Percentiles rank a stretch among this genome's conserved stretches.
Evolutionary conservation across 805 yeast species (phyloP).

Genomic region (Soucietia sequanensis): DNA sequence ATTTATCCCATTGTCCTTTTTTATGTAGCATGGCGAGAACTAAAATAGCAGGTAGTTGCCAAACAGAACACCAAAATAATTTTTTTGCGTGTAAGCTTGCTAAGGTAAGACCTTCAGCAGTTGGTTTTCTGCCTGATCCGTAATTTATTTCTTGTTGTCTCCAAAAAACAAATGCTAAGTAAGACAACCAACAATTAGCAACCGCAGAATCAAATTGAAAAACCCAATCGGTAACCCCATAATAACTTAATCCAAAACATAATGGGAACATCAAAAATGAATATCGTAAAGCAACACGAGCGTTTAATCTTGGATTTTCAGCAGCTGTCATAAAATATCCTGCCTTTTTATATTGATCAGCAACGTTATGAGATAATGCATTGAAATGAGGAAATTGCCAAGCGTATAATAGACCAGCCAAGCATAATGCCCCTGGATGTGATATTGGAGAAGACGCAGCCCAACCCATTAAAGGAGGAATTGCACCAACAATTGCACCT

Average conservation of each 20-base stretch:
- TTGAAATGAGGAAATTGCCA: slow-evolving; percentile 99
- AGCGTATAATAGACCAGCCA: slow-evolving; percentile 85
- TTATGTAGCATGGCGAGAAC: slow-evolving; percentile 93
- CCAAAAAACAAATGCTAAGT: slow-evolving; percentile 82
- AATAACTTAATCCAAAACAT: slow-evolving; percentile 79
- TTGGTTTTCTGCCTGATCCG: slow-evolving; percentile 39
- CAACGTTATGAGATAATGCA: slow-evolving; percentile 82
- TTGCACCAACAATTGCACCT: slow-evolving; percentile 98
- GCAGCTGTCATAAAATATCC: slow-evolving; percentile 98
- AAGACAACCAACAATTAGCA: slow-evolving; percentile 83
- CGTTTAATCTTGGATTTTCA: slow-evolving; percentile 87
- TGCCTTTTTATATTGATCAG: slow-evolving; percentile 84
- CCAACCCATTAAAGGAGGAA: slow-evolving; percentile 99
- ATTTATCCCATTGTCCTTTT: slow-evolving; percentile 86
- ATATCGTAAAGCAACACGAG: slow-evolving; percentile 89
- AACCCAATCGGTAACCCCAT: slow-evolving; percentile 75
- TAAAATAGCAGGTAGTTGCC: slow-evolving; percentile 88
- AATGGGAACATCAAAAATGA: slow-evolving; percentile 92
- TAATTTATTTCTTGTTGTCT: slow-evolving; percentile 69
- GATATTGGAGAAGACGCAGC: slow-evolving; percentile 73
- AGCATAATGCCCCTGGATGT: slow-evolving; percentile 94
- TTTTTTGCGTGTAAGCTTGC: slow-evolving; percentile 76
- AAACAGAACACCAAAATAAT: slow-evolving; percentile 90
- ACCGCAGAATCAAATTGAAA: slow-evolving; percentile 80
- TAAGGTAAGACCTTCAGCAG: slow-evolving; percentile 53